Evolutionary conservation across 768 basidiomycete genomes (phyloP), one percentile per base, ranked within the genome.

Genomic region (Zangia roseola): DNA sequence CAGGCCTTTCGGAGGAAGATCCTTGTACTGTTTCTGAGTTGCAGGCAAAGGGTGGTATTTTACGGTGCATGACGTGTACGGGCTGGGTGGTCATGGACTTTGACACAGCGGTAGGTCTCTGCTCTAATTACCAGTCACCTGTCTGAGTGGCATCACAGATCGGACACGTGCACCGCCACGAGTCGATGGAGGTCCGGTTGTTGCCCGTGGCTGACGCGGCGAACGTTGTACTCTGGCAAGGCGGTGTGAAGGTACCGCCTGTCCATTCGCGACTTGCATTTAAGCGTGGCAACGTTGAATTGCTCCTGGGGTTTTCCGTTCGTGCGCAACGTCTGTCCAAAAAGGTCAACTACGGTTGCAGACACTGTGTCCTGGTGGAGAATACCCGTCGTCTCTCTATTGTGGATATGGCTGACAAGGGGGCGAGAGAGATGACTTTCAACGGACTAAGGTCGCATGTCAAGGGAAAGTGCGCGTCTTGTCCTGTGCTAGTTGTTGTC

Each of bases 141-240:
- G 19, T 17, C 10, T 48, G 43, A 59, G 28, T 4, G 2, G 10
- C 4, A 23, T 38, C n/a, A n/a, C 58, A 87, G 85, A 65, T 77
- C 28, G 79, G 80, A 0, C 86, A 88, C 60, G 76, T 75, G 35
- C 80, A 82, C 52, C 76, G 86, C n/a, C 86, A 88, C 53, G 74
- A 80, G 0, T 57, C 66, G 8, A 80, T 80, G 75, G 39, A 70
- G 17, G 55, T 86, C 41, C 55, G 65, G 3, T 5, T 78, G 26
- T 49, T 72, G 0, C 26, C 62, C 12, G 0, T 0, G 13, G n/a
- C 0, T 0, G 1, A 0, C 9, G 40, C 45, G 19, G 13, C 0
- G 9, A 0, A 1, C 4, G 35, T 31, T 12, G 14, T 5, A 10
- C 10, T 14, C 6, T 12, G 6, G 36, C 35, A 25, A 21, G 2